Evolutionary conservation across 1,284 basidiomycete species (phyloP).

Genomic region (Takashimella koratensis): DNA sequence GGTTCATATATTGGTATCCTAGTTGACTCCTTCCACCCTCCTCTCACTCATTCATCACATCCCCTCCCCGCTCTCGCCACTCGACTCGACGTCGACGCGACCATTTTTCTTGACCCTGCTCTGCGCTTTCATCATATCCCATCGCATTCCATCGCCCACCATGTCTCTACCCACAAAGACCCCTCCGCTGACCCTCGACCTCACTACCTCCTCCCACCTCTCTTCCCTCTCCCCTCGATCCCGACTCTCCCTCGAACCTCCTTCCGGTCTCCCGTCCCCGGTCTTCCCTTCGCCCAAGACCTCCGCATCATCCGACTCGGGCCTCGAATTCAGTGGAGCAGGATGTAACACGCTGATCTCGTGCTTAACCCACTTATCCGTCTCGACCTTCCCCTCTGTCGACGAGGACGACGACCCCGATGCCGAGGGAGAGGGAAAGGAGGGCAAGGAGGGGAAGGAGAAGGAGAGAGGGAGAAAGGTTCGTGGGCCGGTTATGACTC

Average conservation of each 20-base stretch:
- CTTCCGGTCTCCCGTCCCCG: conserved; percentile 20
- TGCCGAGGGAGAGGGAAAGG: not conserved
- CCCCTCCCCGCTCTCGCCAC: no score
- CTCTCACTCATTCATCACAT: no score
- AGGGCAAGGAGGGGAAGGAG: not conserved
- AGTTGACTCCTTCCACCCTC: no score
- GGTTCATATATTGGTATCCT: no score
- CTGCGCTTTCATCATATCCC: no score
- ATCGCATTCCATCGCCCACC: no score
- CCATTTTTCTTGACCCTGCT: no score
- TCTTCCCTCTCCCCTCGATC: conserved; percentile 5
- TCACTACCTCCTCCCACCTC: not conserved
- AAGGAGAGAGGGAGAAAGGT: not conserved
- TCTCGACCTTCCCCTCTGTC: conserved; percentile 16
- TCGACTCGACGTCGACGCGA: no score
- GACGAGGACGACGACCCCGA: conserved; percentile 4
- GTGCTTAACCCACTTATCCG: conserved; percentile 27
- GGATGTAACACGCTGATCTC: conserved; percentile 37
- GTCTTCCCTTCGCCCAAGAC: not conserved
- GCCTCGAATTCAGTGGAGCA: conserved; percentile 3
- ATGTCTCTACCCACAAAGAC: no score
- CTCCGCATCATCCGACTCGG: conserved; percentile 1
- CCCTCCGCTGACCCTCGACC: no score
- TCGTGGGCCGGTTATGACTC: conserved; percentile 7
- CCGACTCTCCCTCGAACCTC: conserved; percentile 29